These are phyloP conservation scores for Rhodotorula diobovata DNA, from an alignment of 768 basidiomycete species.

Conservation along the genomic window DNA sequence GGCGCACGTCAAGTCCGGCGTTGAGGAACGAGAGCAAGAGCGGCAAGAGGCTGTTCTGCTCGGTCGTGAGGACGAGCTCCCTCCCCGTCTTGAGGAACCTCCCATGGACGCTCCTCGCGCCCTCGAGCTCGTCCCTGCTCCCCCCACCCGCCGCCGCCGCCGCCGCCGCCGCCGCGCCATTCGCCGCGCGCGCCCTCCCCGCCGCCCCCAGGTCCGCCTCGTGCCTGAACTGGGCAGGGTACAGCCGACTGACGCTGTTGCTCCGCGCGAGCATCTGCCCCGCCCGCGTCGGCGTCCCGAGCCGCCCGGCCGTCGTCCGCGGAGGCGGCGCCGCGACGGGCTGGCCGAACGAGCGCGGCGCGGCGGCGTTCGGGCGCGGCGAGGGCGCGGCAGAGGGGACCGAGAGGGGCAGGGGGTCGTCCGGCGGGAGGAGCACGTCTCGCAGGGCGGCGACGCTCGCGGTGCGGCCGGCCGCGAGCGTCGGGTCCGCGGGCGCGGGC, in stretches of 20 bases:
- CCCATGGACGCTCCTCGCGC: not conserved
- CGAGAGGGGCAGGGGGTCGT: conserved; percentile 33
- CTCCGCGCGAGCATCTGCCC: conserved; percentile 21
- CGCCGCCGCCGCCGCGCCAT: not conserved
- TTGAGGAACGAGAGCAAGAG: conserved; percentile 34
- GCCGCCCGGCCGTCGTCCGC: not conserved
- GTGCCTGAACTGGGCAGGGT: conserved; percentile 16
- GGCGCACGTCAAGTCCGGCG: conserved; percentile 19
- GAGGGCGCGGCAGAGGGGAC: conserved; percentile 14
- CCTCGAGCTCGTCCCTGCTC: conserved; percentile 15
- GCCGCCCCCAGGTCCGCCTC: conserved; percentile 11
- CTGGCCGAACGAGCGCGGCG: conserved; percentile 21
- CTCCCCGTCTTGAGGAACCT: conserved; percentile 64
- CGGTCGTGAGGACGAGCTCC: conserved; percentile 76
- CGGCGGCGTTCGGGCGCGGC: conserved; percentile 31
- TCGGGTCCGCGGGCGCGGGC: conserved; percentile 42
- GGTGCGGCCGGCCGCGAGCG: conserved; percentile 65
- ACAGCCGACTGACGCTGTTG: conserved; percentile 40
- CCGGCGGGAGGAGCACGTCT: conserved; percentile 63
- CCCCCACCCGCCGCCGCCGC: too few relatives aligned
- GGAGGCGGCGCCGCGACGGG: conserved; percentile 16
- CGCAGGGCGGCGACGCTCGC: conserved; percentile 77
- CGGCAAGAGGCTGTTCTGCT: conserved; percentile 82
- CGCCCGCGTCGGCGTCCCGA: conserved; percentile 33
- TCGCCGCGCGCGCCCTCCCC: conserved; percentile 15